Evolutionary conservation across 768 basidiomycete genomes (phyloP), one percentile per base, ranked within the genome.

Genomic region (Strobilomyces confusus): DNA sequence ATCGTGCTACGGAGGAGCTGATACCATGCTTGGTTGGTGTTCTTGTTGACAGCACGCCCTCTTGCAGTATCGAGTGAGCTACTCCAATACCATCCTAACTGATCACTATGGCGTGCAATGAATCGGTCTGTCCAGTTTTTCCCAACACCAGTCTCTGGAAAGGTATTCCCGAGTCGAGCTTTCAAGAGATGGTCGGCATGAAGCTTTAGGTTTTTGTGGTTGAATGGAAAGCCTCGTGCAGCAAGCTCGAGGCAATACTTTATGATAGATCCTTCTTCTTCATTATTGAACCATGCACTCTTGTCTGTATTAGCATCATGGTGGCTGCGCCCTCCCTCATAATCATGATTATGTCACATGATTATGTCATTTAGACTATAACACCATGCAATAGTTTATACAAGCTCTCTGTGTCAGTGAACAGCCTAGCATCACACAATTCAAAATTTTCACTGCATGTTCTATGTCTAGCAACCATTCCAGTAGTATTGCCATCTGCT

Each of bases 31-130:
- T 60, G 58, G 26, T 76, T 20, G 8, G 38, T 40, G 13, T 20
- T 22, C 20, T 20, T 8, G 51, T 78, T 79, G 9, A 73, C 72
- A 17, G 73, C 73, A 9, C 51, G 58, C 0, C 68, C 74, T 23
- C 9, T 15, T 4, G 32, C 34, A 9, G 49, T 13, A 5, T 55
- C 49, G 11, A 47, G 40, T 8, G 38, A 1, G 1, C 37, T 22
- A 19, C 44, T 44, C 29, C 19, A 30, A 14, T n/a, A 32, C 12
- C 15, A 8, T 8, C n/a, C 15, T 4, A 26, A 9, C 9, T 22
- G 44, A 9, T 19, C 23, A n/a, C n/a, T 17, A 12, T 44, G 25
- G 2, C 4, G 11, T 17, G 12, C 5, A 3, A 30, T 4, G 15
- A 44, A 44, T 9, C n/a, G 0, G 13, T 12, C 29, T 29, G 43